Evolutionary conservation across 805 yeast genomes (phyloP), one percentile per base, ranked within the genome.

Genomic region (Yarrowia divulgata): DNA sequence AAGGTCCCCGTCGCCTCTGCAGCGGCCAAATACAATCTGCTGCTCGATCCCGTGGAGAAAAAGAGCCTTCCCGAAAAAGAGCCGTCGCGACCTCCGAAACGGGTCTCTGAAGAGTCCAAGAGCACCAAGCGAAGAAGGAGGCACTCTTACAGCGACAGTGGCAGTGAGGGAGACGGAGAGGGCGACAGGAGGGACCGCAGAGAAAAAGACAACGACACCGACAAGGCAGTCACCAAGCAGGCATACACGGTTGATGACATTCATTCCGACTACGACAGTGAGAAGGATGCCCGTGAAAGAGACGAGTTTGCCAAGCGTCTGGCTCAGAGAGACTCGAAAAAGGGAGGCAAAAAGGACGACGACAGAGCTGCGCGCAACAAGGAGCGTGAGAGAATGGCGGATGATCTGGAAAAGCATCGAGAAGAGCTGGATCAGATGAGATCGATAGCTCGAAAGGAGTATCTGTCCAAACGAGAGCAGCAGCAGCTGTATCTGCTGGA

Each of bases 401-500:
- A 45, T 6, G 54, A 57, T 35, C 58, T 40, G 14, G 39, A 37
- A 1, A 57, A 43, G 16, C 67, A 54, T 23, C 6, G 67, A 1
- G 45, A 29, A 3, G 75, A 69, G 19, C 62, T 80, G 62, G 75
- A 75, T 4, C 79, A 81, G 34, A 75, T 86, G 34, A 76, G 89
- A 37, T 72, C 76, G n/a, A 72, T 81, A 3, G 86, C 88, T 0
- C 78, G 89, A 55, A 86, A 84, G 69, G 75, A 78, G 13, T 85
- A 85, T 70, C 77, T 85, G 35, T 75, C 80, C 3, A 79, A 81
- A 54, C 78, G 89, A 67, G 88, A 87, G 69, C 80, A 81, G 69
- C 81, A 83, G 71, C 82, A 84, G 72, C 74, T 83, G 18, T 72
- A 78, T 13, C 73, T 83, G 16, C 69, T 87, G 16, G 80, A 81